phyloP scores from a whole-genome alignment of 768 basidiomycete genomes.

The Ramaria sp. region DNA sequence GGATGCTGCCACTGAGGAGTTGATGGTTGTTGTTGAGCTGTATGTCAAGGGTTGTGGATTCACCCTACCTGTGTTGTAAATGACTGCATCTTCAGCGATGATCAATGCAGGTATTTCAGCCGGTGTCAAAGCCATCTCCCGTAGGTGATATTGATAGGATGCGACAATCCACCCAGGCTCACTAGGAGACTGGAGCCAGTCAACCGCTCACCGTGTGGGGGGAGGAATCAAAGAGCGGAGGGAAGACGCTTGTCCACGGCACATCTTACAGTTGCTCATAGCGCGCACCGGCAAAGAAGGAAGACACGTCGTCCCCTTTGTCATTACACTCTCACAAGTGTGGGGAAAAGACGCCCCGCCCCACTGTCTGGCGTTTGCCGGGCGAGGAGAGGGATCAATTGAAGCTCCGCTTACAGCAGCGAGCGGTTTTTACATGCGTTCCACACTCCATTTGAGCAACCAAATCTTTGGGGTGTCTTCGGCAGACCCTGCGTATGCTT shows the following conservation, averaged over 20 bases:
- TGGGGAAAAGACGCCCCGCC: no score
- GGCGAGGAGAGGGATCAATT: no score
- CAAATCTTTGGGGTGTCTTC: neutral
- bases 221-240: neutral
- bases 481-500: neutral
- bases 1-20: constrained; percentile 6
- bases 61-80: neutral
- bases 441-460: neutral
- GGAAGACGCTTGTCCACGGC: neutral
- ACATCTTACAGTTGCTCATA: neutral
- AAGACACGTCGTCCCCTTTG: no score
- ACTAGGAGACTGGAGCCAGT: neutral
- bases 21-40: neutral
- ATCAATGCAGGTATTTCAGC: neutral
- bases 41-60: neutral
- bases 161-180: neutral
- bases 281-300: no score
- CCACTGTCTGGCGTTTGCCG: no score
- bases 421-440: neutral
- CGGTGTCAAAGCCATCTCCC: neutral
- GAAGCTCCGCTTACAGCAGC: no score
- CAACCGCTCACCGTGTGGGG: neutral
- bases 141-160: neutral
- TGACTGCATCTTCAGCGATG: neutral
- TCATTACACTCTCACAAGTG: no score